Percentiles rank a stretch among this genome's conserved stretches.
These are phyloP conservation scores for Pythium rhizo-oryzae DNA, from an alignment of 352 stramenopile species.

Conservation along the genomic window DNA sequence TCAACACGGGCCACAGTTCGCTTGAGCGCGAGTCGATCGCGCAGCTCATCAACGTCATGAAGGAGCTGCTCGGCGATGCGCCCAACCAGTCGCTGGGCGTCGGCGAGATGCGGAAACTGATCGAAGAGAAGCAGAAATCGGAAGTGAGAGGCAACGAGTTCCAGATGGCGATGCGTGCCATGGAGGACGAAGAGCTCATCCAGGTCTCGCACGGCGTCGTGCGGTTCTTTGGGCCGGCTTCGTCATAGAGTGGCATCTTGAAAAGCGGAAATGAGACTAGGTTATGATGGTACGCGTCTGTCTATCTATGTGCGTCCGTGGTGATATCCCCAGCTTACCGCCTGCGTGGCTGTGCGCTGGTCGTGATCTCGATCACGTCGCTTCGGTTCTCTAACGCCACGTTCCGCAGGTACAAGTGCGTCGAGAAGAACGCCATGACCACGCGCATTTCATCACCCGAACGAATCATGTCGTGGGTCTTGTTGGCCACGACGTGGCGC, in stretches of 20 bases:
- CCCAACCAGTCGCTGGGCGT: slow-evolving; percentile 79
- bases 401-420: slow-evolving; percentile 52
- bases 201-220: slow-evolving; percentile 93
- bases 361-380: slow-evolving; percentile 59
- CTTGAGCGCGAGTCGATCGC: slow-evolving; percentile 87
- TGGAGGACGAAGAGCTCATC: slow-evolving; percentile 93
- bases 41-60: slow-evolving; percentile 59
- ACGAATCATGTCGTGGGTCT: slow-evolving; percentile 59
- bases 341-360: not conserved
- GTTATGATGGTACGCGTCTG: slow-evolving; percentile 9
- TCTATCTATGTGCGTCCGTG: not conserved
- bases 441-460: slow-evolving; percentile 52
- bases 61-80: slow-evolving; percentile 56
- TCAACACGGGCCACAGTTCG: slow-evolving; percentile 94
- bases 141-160: slow-evolving; percentile 88
- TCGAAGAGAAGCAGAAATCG: slow-evolving; percentile 85
- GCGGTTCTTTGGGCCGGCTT: slow-evolving; percentile 54
- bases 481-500: slow-evolving; percentile 29
- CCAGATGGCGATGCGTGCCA: slow-evolving; percentile 81
- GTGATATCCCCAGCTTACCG: no score
- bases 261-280: not conserved
- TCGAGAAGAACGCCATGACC: slow-evolving; percentile 65
- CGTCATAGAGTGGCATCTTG: slow-evolving; percentile 4
- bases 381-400: slow-evolving; percentile 49
- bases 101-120: slow-evolving; percentile 79